Conservation (phyloP, 2,329 filamentous ascomycete genomes). For the Paecilomyces dactylethromorphus region DNA sequence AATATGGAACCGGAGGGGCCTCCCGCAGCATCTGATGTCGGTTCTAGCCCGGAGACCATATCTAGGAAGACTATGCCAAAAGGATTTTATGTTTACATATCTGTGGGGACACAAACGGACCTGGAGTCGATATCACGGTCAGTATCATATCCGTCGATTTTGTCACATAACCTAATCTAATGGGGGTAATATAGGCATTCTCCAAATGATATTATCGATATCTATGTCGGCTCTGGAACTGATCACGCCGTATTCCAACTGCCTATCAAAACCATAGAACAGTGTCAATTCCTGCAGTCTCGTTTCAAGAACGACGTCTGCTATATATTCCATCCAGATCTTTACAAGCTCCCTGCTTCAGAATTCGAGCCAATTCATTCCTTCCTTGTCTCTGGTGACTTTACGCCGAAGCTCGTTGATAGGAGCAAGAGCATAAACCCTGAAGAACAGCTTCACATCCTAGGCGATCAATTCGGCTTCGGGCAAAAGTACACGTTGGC, state of each 20-base stretch:
- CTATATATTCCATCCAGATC: conserved; percentile 1
- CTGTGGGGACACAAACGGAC: not conserved
- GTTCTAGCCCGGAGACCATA: not conserved
- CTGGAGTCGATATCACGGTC: not conserved
- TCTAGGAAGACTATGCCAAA: not conserved
- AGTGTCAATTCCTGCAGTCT: not conserved
- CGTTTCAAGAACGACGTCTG: not conserved
- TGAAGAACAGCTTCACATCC: not conserved
- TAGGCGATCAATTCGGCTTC: not conserved
- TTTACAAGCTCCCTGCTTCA: not conserved
- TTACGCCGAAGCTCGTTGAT: conserved; percentile 4
- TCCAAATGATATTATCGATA: not conserved
- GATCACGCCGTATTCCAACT: conserved; percentile 1
- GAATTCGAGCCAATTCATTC: conserved; percentile 4
- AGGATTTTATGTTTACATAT: not conserved
- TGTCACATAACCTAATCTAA: not conserved
- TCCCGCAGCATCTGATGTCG: not conserved
- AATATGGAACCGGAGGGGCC: not conserved
- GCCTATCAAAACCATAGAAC: not conserved
- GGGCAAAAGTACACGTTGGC: not conserved
- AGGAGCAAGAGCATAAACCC: not conserved
- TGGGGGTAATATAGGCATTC: not conserved
- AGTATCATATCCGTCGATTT: not conserved
- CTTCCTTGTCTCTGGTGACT: conserved; percentile 4
- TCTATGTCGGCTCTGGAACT: not conserved